These are phyloP conservation scores for Coix lacrymajobi DNA, from an alignment of 176 grass and related monocot genomes.

Conservation along the genomic window DNA sequence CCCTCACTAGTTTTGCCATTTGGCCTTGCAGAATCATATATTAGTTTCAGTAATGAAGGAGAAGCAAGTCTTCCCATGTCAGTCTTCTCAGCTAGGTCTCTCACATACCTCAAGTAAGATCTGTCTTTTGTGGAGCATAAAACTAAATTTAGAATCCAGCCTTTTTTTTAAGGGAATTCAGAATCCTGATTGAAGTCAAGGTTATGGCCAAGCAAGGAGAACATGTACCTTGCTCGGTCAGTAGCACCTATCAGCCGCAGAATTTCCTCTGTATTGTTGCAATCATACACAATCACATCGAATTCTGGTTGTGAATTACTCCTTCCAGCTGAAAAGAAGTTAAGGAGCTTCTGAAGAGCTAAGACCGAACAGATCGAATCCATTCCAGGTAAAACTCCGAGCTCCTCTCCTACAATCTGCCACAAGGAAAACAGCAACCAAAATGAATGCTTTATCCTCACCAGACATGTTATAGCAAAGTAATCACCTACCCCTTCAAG, in stretches of 20 bases:
- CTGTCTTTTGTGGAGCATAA: constrained; percentile 42
- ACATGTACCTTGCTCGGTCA: constrained; percentile 74
- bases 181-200: not conserved
- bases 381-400: constrained; percentile 90
- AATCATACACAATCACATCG: constrained; percentile 85
- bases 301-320: constrained; percentile 46
- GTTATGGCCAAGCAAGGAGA: not conserved
- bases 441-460: constrained; percentile 26
- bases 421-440: constrained; percentile 40
- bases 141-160: not conserved
- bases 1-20: constrained; percentile 64
- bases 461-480: not conserved
- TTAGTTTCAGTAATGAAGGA: constrained; percentile 75
- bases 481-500: constrained; percentile 70
- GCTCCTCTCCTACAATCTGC: constrained; percentile 93
- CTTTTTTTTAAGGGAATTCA: not conserved
- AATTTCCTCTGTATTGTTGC: constrained; percentile 71
- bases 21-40: constrained; percentile 65
- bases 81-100: constrained; percentile 81
- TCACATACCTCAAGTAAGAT: constrained; percentile 76
- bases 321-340: constrained; percentile 61
- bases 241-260: constrained; percentile 66
- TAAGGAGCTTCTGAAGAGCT: constrained; percentile 69
- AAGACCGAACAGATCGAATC: constrained; percentile 66
- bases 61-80: constrained; percentile 88